A percentile compares a stretch with the other conserved stretches of the same genome.
Evolutionary conservation across 2,329 filamentous ascomycete species (phyloP).

Genomic region (Ophiosphaerella korrae): DNA sequence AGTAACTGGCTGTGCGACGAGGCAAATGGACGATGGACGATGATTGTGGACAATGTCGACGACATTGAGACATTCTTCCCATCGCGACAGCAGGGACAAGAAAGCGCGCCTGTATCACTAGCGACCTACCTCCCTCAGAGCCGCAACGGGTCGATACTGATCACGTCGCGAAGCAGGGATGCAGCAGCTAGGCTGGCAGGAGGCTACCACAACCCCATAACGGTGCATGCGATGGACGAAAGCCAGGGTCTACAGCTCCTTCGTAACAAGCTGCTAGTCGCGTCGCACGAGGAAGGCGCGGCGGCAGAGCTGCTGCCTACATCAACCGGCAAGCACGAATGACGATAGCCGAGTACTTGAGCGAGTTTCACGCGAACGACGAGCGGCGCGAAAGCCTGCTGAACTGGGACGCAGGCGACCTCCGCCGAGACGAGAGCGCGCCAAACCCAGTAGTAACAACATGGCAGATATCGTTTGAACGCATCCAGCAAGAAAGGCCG

Average conservation of each 20-base stretch:
- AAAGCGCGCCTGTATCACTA: slow-evolving; percentile 8
- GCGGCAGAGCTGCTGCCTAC: slow-evolving; percentile 21
- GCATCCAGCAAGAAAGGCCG: slow-evolving; percentile 36
- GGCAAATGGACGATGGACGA: slow-evolving; percentile 42
- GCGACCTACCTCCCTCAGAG: slow-evolving; percentile 40
- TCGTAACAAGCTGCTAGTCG: slow-evolving; percentile 10
- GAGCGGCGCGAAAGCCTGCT: slow-evolving; percentile 27
- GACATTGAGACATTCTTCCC: slow-evolving; percentile 41
- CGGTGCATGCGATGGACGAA: slow-evolving; percentile 25
- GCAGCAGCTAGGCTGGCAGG: slow-evolving; percentile 17
- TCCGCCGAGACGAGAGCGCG: slow-evolving; percentile 41
- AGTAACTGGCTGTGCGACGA: slow-evolving; percentile 38
- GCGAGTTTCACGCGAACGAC: slow-evolving; percentile 29
- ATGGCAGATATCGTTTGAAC: slow-evolving; percentile 42
- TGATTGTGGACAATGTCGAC: slow-evolving; percentile 55
- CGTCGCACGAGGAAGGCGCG: slow-evolving; percentile 11
- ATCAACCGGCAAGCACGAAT: slow-evolving; percentile 29
- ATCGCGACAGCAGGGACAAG: slow-evolving; percentile 3
- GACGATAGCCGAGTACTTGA: slow-evolving; percentile 21
- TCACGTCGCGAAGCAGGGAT: slow-evolving; percentile 32
- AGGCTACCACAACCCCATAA: slow-evolving; percentile 21
- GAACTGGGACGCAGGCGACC: slow-evolving; percentile 31
- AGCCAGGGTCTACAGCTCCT: slow-evolving; percentile 14
- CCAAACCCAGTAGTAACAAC: slow-evolving; percentile 46
- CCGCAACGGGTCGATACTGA: slow-evolving; percentile 35